A percentile compares a stretch with the other conserved stretches of the same genome.
Evolutionary conservation across 225 moss, liverwort and hornwort genomes (phyloP).

Genomic region (Straminergon stramineum): DNA sequence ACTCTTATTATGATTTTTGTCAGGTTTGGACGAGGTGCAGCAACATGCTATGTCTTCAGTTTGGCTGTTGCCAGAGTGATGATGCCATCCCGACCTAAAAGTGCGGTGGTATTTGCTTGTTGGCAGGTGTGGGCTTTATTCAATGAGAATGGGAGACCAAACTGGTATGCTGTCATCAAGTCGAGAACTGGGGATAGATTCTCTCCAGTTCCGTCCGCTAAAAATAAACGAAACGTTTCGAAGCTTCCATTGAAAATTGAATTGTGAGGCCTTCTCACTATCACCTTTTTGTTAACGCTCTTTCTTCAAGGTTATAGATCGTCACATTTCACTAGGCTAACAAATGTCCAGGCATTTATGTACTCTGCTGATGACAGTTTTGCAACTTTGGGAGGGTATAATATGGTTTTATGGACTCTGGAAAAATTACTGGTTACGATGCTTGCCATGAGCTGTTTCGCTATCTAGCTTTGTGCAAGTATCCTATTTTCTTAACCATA

Average conservation of each 20-base stretch:
- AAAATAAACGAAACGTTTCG: conserved; percentile 17
- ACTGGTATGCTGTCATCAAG: conserved; percentile 87
- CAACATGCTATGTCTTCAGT: background rate
- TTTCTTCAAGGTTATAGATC: background rate
- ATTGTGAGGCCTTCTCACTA: conserved; percentile 23
- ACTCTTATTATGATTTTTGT: background rate
- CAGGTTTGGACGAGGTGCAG: background rate
- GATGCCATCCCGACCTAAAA: background rate
- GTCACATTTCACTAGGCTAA: background rate
- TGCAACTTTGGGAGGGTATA: background rate
- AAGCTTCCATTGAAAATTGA: conserved; percentile 57
- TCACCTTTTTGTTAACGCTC: background rate
- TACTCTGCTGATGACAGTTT: background rate
- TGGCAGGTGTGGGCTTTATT: conserved; percentile 85
- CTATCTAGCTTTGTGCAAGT: background rate
- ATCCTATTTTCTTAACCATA: background rate
- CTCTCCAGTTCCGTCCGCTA: conserved; percentile 18
- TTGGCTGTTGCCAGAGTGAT: background rate
- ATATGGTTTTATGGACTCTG: background rate
- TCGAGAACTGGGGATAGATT: conserved; percentile 89
- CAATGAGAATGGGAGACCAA: conserved; percentile 80
- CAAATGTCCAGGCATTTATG: background rate
- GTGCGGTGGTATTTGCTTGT: background rate
- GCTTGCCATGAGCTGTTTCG: background rate
- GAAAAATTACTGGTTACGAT: background rate